Evolutionary conservation across 164 flowering plant species (phyloP).

Genomic region (Vitis labrusca): DNA sequence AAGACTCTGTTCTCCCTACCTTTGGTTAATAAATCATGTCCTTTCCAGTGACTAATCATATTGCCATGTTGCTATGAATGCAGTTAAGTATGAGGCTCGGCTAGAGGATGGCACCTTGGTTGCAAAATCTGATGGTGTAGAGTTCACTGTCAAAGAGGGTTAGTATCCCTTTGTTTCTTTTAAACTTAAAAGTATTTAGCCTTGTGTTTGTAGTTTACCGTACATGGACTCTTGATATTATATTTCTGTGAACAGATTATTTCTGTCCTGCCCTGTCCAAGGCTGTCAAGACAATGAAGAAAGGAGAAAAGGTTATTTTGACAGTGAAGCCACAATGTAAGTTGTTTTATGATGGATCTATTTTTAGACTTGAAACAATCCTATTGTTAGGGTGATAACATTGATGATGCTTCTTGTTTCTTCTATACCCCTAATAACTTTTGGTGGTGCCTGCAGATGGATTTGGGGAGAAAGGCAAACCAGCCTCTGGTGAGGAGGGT

Average conservation of each 20-base stretch:
- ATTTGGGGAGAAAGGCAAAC: constrained; percentile 82
- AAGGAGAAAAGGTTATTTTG: constrained; percentile 76
- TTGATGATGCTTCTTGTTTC: no score
- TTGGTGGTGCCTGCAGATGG: constrained; percentile 54
- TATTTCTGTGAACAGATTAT: constrained; percentile 40
- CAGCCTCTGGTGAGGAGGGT: constrained; percentile 56
- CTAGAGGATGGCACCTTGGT: constrained; percentile 84
- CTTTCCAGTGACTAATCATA: not conserved
- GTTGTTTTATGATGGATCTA: constrained; percentile 6
- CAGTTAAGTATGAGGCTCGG: constrained; percentile 82
- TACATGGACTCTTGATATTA: not conserved
- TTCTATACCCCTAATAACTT: not conserved
- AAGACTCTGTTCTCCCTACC: not conserved
- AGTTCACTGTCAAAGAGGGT: constrained; percentile 85
- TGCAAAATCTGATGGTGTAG: constrained; percentile 71
- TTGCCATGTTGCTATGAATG: constrained; percentile 4
- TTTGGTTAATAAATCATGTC: not conserved
- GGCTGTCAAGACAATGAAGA: constrained; percentile 96
- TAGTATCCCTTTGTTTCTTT: not conserved
- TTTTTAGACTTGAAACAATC: no score
- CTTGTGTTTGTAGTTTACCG: no score
- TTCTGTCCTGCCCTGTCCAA: constrained; percentile 83
- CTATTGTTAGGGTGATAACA: no score
- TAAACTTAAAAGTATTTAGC: not conserved
- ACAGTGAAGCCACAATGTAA: constrained; percentile 94